A percentile compares a stretch with the other conserved stretches of the same genome.
Conservation (phyloP, 1,284 basidiomycete species). For the Phellopilus nigrolimitatus region DNA sequence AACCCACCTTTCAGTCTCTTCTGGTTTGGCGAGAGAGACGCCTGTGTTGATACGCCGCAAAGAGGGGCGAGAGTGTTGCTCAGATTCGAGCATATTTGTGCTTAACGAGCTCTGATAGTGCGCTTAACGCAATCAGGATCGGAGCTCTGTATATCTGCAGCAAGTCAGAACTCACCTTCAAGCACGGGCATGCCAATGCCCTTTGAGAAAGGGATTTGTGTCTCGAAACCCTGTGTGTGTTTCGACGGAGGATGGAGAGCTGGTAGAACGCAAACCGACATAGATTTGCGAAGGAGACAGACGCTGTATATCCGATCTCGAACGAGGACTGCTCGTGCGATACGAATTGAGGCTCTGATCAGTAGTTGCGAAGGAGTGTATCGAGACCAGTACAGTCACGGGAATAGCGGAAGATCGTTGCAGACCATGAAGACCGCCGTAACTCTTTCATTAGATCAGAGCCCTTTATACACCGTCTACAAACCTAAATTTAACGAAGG, state of each 20-base stretch:
- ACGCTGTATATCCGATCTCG: too few species aligned
- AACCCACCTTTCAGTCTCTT: neutral
- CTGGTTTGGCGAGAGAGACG: neutral
- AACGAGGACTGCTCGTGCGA: too few species aligned
- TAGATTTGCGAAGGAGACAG: too few species aligned
- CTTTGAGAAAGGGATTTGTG: neutral
- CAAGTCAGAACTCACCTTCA: constrained; percentile 1
- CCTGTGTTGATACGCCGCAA: constrained; percentile 8
- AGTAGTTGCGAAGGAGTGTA: constrained; percentile 4
- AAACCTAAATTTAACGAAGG: constrained; percentile 7
- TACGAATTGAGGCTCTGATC: neutral
- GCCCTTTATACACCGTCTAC: constrained; percentile 1
- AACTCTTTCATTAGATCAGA: too few species aligned
- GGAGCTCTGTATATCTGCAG: too few species aligned
- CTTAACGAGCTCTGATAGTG: neutral
- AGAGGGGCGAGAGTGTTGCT: neutral
- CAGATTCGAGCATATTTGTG: neutral
- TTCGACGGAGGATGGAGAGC: neutral
- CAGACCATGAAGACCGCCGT: too few species aligned
- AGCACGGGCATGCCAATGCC: constrained; percentile 4
- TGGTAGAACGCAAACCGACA: neutral
- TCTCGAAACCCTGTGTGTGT: neutral
- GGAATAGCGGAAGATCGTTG: too few species aligned
- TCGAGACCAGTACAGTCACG: too few species aligned
- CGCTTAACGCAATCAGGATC: too few species aligned